Evolutionary conservation across 768 basidiomycete species (phyloP), one percentile per base, ranked within the genome.

Genomic region (Jaapia argillacea): DNA sequence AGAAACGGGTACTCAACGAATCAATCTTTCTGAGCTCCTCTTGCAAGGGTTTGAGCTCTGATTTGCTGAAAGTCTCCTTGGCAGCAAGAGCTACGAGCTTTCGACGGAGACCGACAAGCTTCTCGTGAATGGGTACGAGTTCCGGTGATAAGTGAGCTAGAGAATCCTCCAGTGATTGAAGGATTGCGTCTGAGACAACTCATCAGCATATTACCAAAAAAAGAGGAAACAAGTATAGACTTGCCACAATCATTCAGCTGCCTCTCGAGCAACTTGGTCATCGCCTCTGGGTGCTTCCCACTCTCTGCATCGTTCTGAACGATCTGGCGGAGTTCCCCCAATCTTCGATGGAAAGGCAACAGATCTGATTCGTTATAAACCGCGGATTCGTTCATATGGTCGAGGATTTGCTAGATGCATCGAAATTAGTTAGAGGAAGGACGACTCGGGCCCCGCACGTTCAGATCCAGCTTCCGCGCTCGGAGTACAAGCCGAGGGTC

Each of bases 21-120:
- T 99, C 96, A 52, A 99, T 94, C 65, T 85, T 88, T 45, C 94
- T 76, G 43, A 99, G 72, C 56, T 98, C 96, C 59, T 96, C 91
- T 45, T 86, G 75, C 37, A 97, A 64, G 36, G 87, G 82, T 64
- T 93, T 92, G 45, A 94, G 73, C 60, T 96, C 93, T 5, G 79
- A 67, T 60, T 90, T 92, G 50, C 82, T 77, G 4, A 83, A 75
- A 7, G 85, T 85, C 50, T 85, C 86, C 62, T 90, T 90, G 4
- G 88, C 85, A 20, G 90, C 86, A 41, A 98, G 72, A 5, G 85
- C 75, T 25, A 86, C 89, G 26, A 99, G 77, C 57, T 91, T 84
- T 51, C 93, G 81, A 45, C 96, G 80, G 44, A 97, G 72, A 24
- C 75, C 80, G 35, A 99, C 84, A 13, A 99, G 72, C 50, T 79